Conservation (phyloP, 148 eudicot genomes). For the Beta vulgaris region DNA sequence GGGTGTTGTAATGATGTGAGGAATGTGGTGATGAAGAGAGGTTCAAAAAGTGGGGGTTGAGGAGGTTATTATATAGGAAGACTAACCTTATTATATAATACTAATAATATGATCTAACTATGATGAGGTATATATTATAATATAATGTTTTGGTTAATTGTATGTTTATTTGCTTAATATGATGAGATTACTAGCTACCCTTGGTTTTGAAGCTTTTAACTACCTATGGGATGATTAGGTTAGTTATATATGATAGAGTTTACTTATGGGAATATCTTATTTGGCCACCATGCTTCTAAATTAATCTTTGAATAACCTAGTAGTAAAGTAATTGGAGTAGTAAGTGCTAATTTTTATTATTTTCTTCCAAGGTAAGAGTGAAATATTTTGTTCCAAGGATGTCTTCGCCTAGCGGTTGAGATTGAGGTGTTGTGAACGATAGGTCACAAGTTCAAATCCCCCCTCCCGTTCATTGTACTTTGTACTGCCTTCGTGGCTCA, state of each 20-base stretch:
- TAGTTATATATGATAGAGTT: not conserved
- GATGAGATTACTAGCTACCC: not conserved
- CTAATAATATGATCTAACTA: not conserved
- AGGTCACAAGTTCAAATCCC: too few species aligned
- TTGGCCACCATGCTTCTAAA: slow-evolving; percentile 24
- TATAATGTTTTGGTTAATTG: not conserved
- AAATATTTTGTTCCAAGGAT: not conserved
- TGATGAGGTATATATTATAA: not conserved
- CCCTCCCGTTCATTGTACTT: too few species aligned
- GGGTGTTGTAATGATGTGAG: not conserved
- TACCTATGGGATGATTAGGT: not conserved
- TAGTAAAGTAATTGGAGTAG: not conserved
- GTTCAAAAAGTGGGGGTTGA: not conserved
- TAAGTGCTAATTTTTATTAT: not conserved
- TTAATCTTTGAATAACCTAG: not conserved
- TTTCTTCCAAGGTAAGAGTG: not conserved
- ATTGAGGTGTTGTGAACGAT: too few species aligned
- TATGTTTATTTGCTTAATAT: not conserved
- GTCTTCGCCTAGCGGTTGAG: too few species aligned
- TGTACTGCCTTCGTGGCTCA: too few species aligned
- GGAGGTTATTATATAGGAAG: slow-evolving; percentile 22
- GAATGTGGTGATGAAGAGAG: slow-evolving; percentile 14
- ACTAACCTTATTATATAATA: slow-evolving; percentile 9
- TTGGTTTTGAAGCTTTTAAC: not conserved
- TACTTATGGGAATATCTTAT: not conserved